Base-by-base conservation (phyloP, 169 alveolate genomes). In the Cyclospora cayetanensis region DNA sequence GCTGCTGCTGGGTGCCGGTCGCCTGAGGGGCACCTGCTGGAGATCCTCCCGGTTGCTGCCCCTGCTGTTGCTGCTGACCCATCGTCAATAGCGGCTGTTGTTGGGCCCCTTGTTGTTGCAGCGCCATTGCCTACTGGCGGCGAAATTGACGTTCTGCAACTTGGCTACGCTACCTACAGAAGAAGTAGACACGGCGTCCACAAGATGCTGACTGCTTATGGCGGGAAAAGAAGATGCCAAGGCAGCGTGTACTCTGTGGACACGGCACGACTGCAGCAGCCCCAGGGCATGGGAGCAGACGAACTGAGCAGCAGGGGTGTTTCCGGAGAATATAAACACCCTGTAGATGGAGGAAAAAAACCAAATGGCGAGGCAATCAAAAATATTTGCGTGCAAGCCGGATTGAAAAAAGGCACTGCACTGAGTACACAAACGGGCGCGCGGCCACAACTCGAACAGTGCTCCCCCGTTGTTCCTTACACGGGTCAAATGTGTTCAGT, bases 71-170 rank as follows among this genome's bases (percentile, higher is more conserved):
- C 11, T 72, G 83, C 72, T 50, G 70, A 70, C 89, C 89, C 89
- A 80, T 18, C 12, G 89, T 29, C 76, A 80, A n/a, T 74, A 80
- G 89, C 76, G 70, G 89, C 89, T 80, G 89, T 74, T 77, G 87
- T 43, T 77, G 87, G 31, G 46, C 87, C 70, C 50, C 66, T 53
- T 80, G 89, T 74, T 80, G 89, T 34, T 80, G 74, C 55, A 80
- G 43, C 46, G 89, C 89, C 89, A 80, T 80, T 50, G 74, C 86
- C 68, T 42, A 25, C 46, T 12, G 86, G 20, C 46, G 11, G 18
- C 68, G 68, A 12, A 46, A 29, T 22, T 31, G 31, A 76, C 5
- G 20, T 42, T 43, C 68, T 66, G 68, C 65, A 29, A 43, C 29
- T 27, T 76, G 31, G 68, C 31, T 66, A 76, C 22, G 68, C 86